Base-by-base conservation (phyloP, 2,329 filamentous ascomycete species). In the Cladosporium sp. region DNA sequence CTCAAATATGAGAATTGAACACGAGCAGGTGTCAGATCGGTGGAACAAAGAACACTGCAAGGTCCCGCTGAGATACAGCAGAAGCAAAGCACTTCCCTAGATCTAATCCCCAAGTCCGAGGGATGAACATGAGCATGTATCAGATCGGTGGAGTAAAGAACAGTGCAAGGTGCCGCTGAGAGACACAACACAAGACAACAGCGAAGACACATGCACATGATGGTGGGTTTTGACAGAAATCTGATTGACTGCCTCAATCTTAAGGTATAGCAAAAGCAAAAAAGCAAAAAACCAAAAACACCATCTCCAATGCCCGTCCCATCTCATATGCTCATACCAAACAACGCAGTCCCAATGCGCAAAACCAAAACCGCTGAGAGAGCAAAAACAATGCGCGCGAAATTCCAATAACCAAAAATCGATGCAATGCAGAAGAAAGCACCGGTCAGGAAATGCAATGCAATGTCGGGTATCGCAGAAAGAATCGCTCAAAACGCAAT, bases 211-310 rank as follows among this genome's bases (percentile, higher is more conserved):
- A 16, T n/a, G 26, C n/a, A 25, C 21, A 39, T 1, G n/a, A 39
- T 18, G 5, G 5, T 53, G 14, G 16, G 23, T 16, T 57, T 57
- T 57, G n/a, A 57, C 32, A 56, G 51, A 56, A 57, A 57, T 57
- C 13, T 26, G 32, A 36, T 57, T 39, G 54, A 39, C 54, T 57
- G 54, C 11, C 54, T 57, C 53, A 36, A 57, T 57, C 30, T 36
- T 14, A 21, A 57, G 53, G 53, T 23, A 25, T 25, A 32, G 21
- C 11, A n/a, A 57, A 36, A 26, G 6, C 32, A 57, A 57, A 57
- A 30, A 39, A 36, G 3, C 13, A 16, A 16, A 36, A 36, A 39
- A 1, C 36, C 36, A 14, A 39, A 39, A n/a, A 8, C 36, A 5
- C 36, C 36, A 7, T n/a, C 16, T 3, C 36, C n/a, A n/a, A 39